Conservation (phyloP, 1,284 basidiomycete species). For the Cutaneotrichosporon cyanovorans region DNA sequence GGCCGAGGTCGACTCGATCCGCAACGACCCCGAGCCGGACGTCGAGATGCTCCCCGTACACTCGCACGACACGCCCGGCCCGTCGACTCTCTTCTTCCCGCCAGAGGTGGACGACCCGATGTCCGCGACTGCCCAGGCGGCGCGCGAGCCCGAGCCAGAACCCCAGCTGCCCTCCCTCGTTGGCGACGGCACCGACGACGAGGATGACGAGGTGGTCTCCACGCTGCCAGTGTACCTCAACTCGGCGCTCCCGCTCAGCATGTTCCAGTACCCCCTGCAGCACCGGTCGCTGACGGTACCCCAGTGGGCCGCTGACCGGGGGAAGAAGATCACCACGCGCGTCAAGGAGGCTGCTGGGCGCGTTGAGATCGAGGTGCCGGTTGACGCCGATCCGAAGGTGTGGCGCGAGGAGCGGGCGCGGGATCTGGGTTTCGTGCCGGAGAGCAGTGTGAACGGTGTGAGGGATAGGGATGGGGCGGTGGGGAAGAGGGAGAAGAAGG, state of each 20-base stretch:
- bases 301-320: conserved; percentile 34
- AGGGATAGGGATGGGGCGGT: conserved; percentile 16
- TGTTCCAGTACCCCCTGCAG: conserved; percentile 44
- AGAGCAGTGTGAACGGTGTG: conserved; percentile 22
- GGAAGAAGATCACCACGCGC: conserved; percentile 37
- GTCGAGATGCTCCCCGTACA: conserved; percentile 8
- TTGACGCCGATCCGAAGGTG: conserved; percentile 34
- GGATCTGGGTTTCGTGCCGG: conserved; percentile 34
- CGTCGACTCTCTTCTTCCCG: conserved; percentile 31
- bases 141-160: background rate
- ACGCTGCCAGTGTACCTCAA: conserved; percentile 42
- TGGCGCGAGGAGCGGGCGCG: conserved; percentile 43
- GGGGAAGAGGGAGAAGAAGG: conserved; percentile 20
- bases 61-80: conserved; percentile 25
- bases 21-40: conserved; percentile 18
- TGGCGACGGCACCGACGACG: conserved; percentile 21
- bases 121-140: background rate
- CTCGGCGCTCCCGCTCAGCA: conserved; percentile 26
- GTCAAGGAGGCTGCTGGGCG: conserved; percentile 39
- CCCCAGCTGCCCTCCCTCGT: conserved; percentile 5
- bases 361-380: conserved; percentile 43
- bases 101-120: conserved; percentile 3
- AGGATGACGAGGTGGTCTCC: conserved; percentile 32
- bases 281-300: conserved; percentile 30
- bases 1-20: conserved; percentile 17